phyloP scores from a whole-genome alignment of 306 rosid species.

The Cercis canadensis region DNA sequence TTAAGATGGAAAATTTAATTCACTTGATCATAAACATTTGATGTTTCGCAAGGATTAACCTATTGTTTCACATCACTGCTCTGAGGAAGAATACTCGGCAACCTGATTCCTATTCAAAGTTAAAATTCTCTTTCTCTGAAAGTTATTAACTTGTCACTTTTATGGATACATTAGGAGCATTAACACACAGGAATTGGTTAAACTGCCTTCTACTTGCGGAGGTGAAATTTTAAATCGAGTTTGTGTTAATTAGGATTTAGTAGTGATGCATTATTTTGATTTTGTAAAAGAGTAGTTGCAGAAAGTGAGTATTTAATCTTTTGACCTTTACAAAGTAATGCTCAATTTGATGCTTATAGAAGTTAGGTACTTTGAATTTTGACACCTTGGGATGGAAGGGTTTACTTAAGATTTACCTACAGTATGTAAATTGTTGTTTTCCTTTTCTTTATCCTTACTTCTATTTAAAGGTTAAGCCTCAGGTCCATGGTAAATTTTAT shows the following conservation, averaged over 20 bases:
- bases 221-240: background rate
- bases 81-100: background rate
- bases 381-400: constrained; percentile 11
- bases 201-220: background rate
- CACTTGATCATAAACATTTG: too few species aligned
- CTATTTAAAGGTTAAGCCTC: background rate
- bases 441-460: too few species aligned
- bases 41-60: too few species aligned
- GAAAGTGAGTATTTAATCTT: background rate
- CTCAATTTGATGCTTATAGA: constrained; percentile 12
- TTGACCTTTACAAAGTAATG: constrained; percentile 8
- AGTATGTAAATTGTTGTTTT: too few species aligned
- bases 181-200: background rate
- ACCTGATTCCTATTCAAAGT: too few species aligned
- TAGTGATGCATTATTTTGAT: constrained; percentile 8
- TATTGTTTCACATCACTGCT: too few species aligned
- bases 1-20: too few species aligned
- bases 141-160: constrained; percentile 1
- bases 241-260: constrained; percentile 8
- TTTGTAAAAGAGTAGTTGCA: background rate
- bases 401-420: background rate
- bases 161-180: constrained; percentile 9
- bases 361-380: background rate
- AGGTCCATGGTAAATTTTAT: constrained; percentile 3
- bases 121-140: background rate